These are phyloP conservation scores for Fusarium redolens DNA, from an alignment of 2,329 filamentous ascomycete species.

Conservation along the genomic window DNA sequence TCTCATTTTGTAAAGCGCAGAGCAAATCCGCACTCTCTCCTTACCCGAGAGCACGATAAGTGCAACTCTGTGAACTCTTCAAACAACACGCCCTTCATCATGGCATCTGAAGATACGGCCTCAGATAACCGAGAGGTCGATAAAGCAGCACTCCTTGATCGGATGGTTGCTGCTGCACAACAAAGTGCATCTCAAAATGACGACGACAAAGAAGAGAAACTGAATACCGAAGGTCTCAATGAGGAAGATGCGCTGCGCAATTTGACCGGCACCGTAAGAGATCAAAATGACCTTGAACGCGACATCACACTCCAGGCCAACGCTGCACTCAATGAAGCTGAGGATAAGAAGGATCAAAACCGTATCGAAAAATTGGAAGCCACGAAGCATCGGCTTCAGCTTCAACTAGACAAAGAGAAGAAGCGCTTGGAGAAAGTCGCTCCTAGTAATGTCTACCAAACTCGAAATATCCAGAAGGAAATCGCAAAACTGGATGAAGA, in stretches of 20 bases:
- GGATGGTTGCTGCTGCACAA: constrained; percentile 49
- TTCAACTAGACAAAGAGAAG: constrained; percentile 69
- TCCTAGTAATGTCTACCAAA: constrained; percentile 60
- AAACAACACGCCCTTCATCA: constrained; percentile 18
- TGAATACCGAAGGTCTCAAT: constrained; percentile 54
- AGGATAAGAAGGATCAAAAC: constrained; percentile 71
- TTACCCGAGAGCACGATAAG: neutral
- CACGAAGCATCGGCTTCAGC: constrained; percentile 69
- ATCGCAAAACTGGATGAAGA: constrained; percentile 74
- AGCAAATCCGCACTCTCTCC: neutral
- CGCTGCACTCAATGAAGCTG: constrained; percentile 68
- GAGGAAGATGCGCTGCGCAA: constrained; percentile 71
- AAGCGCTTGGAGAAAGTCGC: constrained; percentile 57
- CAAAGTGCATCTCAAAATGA: constrained; percentile 33
- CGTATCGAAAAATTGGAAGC: constrained; percentile 69
- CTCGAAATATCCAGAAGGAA: constrained; percentile 70
- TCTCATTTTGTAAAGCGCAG: neutral
- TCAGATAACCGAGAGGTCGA: constrained; percentile 37
- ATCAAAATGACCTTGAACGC: constrained; percentile 90
- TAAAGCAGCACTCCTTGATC: constrained; percentile 44
- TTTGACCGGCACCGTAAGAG: constrained; percentile 76
- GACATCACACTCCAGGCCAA: constrained; percentile 79
- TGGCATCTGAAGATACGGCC: constrained; percentile 43
- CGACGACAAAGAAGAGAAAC: constrained; percentile 2
- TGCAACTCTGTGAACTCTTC: neutral